A percentile compares a stretch with the other conserved stretches of the same genome.
Conservation (phyloP, 805 yeast species). For the Pichia heedii region DNA sequence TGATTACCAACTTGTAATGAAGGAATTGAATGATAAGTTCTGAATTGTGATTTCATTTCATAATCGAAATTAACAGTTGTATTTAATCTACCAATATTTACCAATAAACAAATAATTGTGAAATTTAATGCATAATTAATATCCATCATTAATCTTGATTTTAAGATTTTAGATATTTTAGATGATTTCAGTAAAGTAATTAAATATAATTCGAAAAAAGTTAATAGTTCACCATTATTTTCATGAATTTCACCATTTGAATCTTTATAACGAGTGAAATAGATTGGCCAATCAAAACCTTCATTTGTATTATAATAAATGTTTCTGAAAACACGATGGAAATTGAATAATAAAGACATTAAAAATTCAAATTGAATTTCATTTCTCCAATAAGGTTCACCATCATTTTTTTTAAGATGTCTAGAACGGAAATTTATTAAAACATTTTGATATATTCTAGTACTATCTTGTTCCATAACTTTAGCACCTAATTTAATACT, state of each 20-base stretch:
- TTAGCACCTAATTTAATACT: neutral
- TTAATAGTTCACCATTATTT: constrained; percentile 37
- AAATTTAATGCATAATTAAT: constrained; percentile 29
- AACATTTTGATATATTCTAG: constrained; percentile 21
- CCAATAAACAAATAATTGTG: constrained; percentile 52
- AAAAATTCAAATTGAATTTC: constrained; percentile 84
- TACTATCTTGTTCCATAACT: constrained; percentile 10
- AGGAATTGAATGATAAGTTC: constrained; percentile 93
- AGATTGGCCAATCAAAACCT: constrained; percentile 31
- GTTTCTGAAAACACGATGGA: constrained; percentile 58
- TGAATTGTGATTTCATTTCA: constrained; percentile 86
- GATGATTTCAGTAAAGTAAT: constrained; percentile 74
- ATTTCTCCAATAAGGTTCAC: constrained; percentile 81
- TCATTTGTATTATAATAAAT: constrained; percentile 33
- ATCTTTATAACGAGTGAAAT: constrained; percentile 19
- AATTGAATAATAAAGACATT: constrained; percentile 52
- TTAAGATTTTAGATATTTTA: constrained; percentile 73
- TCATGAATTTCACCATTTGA: constrained; percentile 16
- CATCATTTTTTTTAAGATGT: constrained; percentile 80
- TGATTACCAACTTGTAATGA: constrained; percentile 65
- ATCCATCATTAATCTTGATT: constrained; percentile 68
- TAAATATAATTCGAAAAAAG: constrained; percentile 79
- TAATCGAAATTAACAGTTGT: constrained; percentile 92
- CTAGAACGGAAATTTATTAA: constrained; percentile 30
- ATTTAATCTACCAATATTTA: constrained; percentile 88